These are phyloP conservation scores for Penstemon davidsonii DNA, from an alignment of 257 asterid species.

Conservation along the genomic window DNA sequence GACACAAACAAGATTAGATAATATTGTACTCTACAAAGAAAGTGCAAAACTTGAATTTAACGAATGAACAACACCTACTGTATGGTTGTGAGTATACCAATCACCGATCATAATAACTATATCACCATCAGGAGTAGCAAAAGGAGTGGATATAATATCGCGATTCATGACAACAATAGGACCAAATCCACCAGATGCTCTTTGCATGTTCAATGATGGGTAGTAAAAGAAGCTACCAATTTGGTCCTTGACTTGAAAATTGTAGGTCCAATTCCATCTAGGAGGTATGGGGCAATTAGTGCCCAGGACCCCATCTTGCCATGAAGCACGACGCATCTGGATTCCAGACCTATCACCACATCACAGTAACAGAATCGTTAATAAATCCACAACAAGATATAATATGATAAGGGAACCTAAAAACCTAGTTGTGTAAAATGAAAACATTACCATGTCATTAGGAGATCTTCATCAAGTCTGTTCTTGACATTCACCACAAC, in stretches of 20 bases:
- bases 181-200: slow-evolving; percentile 95
- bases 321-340: slow-evolving; percentile 88
- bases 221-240: slow-evolving; percentile 89
- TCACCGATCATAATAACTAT: slow-evolving; percentile 82
- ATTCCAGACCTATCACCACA: slow-evolving; percentile 70
- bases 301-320: slow-evolving; percentile 97
- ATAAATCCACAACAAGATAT: not conserved
- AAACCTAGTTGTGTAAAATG: not conserved
- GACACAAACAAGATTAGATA: not conserved
- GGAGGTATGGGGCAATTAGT: slow-evolving; percentile 91
- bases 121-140: slow-evolving; percentile 78
- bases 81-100: slow-evolving; percentile 83
- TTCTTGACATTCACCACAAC: slow-evolving; percentile 84
- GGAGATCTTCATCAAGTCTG: slow-evolving; percentile 74
- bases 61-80: slow-evolving; percentile 42
- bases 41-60: slow-evolving; percentile 14
- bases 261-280: slow-evolving; percentile 84
- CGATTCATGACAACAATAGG: slow-evolving; percentile 68
- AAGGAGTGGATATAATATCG: slow-evolving; percentile 62
- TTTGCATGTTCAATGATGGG: slow-evolving; percentile 85
- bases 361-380: not conserved
- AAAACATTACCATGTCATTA: slow-evolving; percentile 69
- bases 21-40: not conserved
- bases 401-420: not conserved
- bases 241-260: slow-evolving; percentile 98